Evolutionary conservation across 352 stramenopile species (phyloP), one percentile per base, ranked within the genome.

Genomic region (Phytopythium kandeliae): DNA sequence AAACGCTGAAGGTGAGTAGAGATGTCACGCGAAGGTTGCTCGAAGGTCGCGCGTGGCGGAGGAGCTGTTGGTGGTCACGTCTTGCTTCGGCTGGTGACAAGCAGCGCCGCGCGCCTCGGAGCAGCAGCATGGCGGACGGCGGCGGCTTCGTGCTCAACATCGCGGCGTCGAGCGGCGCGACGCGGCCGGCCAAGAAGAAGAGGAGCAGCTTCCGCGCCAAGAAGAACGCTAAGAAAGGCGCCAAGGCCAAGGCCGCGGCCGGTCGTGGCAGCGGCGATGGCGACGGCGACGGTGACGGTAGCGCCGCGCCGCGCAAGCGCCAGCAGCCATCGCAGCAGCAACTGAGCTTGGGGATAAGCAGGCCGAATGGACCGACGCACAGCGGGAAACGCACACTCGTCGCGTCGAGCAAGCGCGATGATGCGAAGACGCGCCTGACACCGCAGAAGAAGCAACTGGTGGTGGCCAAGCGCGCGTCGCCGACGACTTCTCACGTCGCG

Each of bases 101-200:
- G 10, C 10, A 33, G 28, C 10, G 28, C 28, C 5, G 10, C 28
- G 5, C 5, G 10, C 28, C 5, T 11, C 28, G 5, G 40, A 10
- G 13, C 16, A 51, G 33, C 15, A 35, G 31, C 9, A 84, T 84
- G 74, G 76, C 45, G 19, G 45, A 51, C 45, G 28, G 45, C 13
- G 43, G 81, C 45, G 68, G 67, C 57, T 92, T 92, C 63, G 80
- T 78, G 65, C 74, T 93, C 48, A 91, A 93, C 56, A 90, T 93
- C 54, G 69, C 78, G 51, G 64, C 78, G 25, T 84, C 75, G 13
- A 63, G 63, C 31, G 62, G 63, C 49, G 54, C 52, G 19, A 60
- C 58, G 19, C 67, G 67, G 48, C 66, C 62, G 19, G 48, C 42
- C 33, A 89, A 90, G 71, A 89, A 86, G 68, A 85, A 85, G 60